A percentile compares a stretch with the other conserved stretches of the same genome.
These are phyloP conservation scores for Russula earlei DNA, from an alignment of 768 basidiomycete genomes.

Conservation along the genomic window DNA sequence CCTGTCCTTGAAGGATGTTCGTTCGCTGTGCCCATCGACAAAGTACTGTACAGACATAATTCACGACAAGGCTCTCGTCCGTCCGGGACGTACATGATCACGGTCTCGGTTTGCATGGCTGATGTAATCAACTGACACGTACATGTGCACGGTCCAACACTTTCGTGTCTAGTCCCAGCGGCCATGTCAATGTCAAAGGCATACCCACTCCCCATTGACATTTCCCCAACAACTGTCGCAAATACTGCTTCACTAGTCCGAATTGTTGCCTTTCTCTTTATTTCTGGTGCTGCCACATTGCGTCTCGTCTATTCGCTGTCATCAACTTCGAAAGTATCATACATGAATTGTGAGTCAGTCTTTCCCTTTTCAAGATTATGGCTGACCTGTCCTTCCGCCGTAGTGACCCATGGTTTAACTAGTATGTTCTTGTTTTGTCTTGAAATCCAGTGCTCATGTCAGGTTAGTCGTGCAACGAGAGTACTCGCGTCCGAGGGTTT, in stretches of 20 bases:
- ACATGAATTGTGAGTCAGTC: slow-evolving; percentile 83
- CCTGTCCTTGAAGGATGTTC: too few species aligned
- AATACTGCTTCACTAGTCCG: slow-evolving; percentile 89
- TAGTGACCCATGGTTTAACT: slow-evolving; percentile 99
- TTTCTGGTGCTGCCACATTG: slow-evolving; percentile 91
- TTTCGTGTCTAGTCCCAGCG: too few species aligned
- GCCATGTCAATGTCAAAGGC: slow-evolving; percentile 72
- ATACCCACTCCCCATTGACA: slow-evolving; percentile 59
- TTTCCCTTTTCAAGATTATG: not conserved
- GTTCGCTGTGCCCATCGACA: too few species aligned
- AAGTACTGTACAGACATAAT: too few species aligned
- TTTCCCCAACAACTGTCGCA: slow-evolving; percentile 62
- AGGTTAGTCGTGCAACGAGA: slow-evolving; percentile 78
- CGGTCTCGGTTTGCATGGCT: too few species aligned
- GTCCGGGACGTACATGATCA: too few species aligned
- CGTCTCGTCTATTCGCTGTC: slow-evolving; percentile 94
- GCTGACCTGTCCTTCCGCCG: not conserved
- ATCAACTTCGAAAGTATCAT: slow-evolving; percentile 98
- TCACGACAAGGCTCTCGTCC: too few species aligned
- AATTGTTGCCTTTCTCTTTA: slow-evolving; percentile 81
- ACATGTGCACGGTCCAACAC: too few species aligned
- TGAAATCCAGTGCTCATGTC: not conserved
- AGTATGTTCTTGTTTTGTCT: slow-evolving; percentile 45
- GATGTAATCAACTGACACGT: too few species aligned
- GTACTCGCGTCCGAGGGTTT: slow-evolving; percentile 90